These are phyloP conservation scores for Termitomyces sp. DNA, from an alignment of 768 basidiomycete species.

Conservation along the genomic window DNA sequence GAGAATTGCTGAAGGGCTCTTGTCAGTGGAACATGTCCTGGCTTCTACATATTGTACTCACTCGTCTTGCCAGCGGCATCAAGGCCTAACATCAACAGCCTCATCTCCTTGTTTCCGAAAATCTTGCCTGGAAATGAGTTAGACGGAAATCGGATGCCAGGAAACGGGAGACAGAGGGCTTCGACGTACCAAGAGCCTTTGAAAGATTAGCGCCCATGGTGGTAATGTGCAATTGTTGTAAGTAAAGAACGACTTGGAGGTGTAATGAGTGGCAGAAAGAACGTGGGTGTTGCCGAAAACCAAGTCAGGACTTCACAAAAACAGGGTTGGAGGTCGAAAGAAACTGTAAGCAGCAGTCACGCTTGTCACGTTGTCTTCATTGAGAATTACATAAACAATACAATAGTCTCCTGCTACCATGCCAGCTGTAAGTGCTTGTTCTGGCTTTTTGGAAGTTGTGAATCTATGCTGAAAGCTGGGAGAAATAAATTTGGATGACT, in stretches of 20 bases:
- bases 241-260: constrained; percentile 65
- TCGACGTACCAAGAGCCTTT: constrained; percentile 66
- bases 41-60: constrained; percentile 35
- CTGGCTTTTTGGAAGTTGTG: too few species aligned
- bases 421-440: too few species aligned
- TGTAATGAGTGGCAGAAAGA: constrained; percentile 20
- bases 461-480: too few species aligned
- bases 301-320: constrained; percentile 7
- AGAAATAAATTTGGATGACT: too few species aligned
- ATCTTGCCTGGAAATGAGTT: constrained; percentile 60
- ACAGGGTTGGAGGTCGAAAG: constrained; percentile 10
- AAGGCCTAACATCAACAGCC: constrained; percentile 92
- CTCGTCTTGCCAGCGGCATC: constrained; percentile 99
- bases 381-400: constrained; percentile 1
- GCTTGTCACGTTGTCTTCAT: constrained; percentile 8
- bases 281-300: constrained; percentile 15
- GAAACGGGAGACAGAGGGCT: constrained; percentile 3
- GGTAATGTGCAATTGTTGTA: constrained; percentile 25
- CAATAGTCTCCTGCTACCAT: too few species aligned
- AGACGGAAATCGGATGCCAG: constrained; percentile 7
- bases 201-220: constrained; percentile 87
- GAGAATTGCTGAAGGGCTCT: constrained; percentile 72
- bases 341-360: constrained; percentile 10
- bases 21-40: constrained; percentile 4
- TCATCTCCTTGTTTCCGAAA: constrained; percentile 99